These are phyloP conservation scores for Lipomyces yamadae DNA, from an alignment of 805 yeast genomes.

Conservation along the genomic window DNA sequence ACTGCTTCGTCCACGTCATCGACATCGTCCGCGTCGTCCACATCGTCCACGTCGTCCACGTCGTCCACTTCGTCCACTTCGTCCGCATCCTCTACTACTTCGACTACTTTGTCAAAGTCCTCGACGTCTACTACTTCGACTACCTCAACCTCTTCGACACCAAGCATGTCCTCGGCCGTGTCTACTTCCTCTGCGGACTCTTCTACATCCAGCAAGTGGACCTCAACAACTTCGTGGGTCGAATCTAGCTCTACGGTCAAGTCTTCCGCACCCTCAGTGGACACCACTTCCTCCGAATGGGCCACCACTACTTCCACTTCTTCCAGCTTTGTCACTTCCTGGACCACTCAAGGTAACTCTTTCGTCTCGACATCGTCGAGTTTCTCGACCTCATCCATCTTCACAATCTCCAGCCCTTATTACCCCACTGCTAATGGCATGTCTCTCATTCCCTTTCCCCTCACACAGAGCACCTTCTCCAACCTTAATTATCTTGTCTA, in stretches of 20 bases:
- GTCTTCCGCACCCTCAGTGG: conserved; percentile 36
- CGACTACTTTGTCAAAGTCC: conserved; percentile 41
- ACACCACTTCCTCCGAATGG: conserved; percentile 36
- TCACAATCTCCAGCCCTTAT: conserved; percentile 21
- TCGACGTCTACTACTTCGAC: conserved; percentile 28
- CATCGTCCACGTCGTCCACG: conserved; percentile 15
- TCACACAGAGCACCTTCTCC: background rate
- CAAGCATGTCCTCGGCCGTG: conserved; percentile 30
- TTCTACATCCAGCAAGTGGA: conserved; percentile 34
- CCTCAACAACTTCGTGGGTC: conserved; percentile 39
- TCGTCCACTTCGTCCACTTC: conserved; percentile 39
- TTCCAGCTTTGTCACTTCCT: conserved; percentile 13
- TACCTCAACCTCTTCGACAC: conserved; percentile 26
- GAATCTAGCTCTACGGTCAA: conserved; percentile 32
- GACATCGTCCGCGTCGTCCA: conserved; percentile 16
- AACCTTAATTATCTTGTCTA: background rate
- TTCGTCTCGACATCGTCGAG: conserved; percentile 7
- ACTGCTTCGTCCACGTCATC: conserved; percentile 17
- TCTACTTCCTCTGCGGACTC: conserved; percentile 38
- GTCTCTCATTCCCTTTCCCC: conserved; percentile 14
- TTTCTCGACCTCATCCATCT: conserved; percentile 26
- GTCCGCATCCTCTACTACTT: conserved; percentile 36
- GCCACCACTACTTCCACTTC: conserved; percentile 20
- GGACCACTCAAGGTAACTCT: conserved; percentile 17
- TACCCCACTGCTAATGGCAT: conserved; percentile 23